A percentile compares a stretch with the other conserved stretches of the same genome.
phyloP scores from a whole-genome alignment of 371 early-diverging fungal species.

The Homolaphlyctis polyrhiza region DNA sequence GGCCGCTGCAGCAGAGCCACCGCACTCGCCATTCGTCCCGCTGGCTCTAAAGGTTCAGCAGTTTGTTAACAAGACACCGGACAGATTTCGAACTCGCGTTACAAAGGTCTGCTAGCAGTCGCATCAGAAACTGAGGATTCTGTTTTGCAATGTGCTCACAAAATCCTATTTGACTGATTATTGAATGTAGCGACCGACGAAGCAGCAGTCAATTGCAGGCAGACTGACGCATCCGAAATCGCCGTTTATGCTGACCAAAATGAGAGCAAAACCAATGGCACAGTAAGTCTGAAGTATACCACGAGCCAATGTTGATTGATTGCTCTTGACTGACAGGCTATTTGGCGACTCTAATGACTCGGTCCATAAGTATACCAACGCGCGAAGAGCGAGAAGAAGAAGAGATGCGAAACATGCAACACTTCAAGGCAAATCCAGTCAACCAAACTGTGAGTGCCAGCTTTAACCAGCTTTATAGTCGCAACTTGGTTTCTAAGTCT shows the following conservation, averaged over 20 bases:
- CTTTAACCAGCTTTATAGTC: neutral
- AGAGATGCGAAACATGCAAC: conserved; percentile 21
- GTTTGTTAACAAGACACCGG: conserved; percentile 28
- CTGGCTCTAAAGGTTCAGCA: conserved; percentile 28
- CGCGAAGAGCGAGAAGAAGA: conserved; percentile 24
- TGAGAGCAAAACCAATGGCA: conserved; percentile 25
- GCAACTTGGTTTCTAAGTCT: no score
- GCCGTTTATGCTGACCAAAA: conserved; percentile 35
- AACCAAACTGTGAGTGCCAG: conserved; percentile 20
- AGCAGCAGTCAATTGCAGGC: no score
- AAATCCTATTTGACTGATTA: neutral
- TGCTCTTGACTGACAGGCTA: no score
- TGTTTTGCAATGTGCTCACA: neutral
- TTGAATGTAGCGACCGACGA: no score
- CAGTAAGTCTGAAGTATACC: no score
- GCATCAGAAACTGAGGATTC: neutral
- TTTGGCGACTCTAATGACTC: no score
- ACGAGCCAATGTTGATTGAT: no score
- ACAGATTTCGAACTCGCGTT: conserved; percentile 17
- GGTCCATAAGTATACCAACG: conserved; percentile 17
- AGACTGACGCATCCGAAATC: conserved; percentile 39
- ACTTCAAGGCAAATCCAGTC: conserved; percentile 38
- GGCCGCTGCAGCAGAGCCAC: conserved; percentile 11
- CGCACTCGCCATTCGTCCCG: conserved; percentile 40
- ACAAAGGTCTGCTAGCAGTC: neutral